Conservation (phyloP, 2,329 filamentous ascomycete species). For the Xylariomycetidae sp. region DNA sequence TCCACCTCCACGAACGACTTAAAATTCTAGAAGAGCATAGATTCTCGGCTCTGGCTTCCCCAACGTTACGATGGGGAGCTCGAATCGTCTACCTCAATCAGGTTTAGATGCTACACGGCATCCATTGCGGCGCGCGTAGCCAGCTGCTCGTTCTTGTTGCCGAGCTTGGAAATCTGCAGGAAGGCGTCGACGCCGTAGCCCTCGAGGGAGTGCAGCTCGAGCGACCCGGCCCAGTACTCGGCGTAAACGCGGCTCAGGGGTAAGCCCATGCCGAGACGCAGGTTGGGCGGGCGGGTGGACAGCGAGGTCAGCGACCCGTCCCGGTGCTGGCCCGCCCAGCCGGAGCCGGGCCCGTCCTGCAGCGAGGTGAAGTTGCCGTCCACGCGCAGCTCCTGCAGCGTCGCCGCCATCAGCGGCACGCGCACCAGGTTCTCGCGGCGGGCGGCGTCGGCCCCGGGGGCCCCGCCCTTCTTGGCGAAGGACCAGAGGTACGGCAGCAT, state of each 20-base stretch:
- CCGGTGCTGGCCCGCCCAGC: conserved; percentile 14
- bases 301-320: conserved; percentile 71
- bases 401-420: conserved; percentile 88
- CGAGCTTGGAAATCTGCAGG: conserved; percentile 89
- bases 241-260: conserved; percentile 93
- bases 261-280: conserved; percentile 86
- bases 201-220: conserved; percentile 87
- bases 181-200: conserved; percentile 96
- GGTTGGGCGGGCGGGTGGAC: conserved; percentile 75
- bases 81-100: too few relatives aligned
- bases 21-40: too few relatives aligned
- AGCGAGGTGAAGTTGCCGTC: conserved; percentile 26
- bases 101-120: conserved; percentile 55
- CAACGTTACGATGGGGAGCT: too few relatives aligned
- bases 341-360: conserved; percentile 12
- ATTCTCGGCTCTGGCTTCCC: too few relatives aligned
- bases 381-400: conserved; percentile 75
- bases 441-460: conserved; percentile 64
- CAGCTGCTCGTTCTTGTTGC: conserved; percentile 96
- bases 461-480: conserved; percentile 90
- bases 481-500: conserved; percentile 91
- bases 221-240: conserved; percentile 93
- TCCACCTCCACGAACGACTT: too few relatives aligned
- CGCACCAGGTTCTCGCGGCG: conserved; percentile 78
- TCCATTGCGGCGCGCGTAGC: conserved; percentile 73